Conservation (phyloP, 352 stramenopile genomes). For the Phytophthora macrochlamydospora region DNA sequence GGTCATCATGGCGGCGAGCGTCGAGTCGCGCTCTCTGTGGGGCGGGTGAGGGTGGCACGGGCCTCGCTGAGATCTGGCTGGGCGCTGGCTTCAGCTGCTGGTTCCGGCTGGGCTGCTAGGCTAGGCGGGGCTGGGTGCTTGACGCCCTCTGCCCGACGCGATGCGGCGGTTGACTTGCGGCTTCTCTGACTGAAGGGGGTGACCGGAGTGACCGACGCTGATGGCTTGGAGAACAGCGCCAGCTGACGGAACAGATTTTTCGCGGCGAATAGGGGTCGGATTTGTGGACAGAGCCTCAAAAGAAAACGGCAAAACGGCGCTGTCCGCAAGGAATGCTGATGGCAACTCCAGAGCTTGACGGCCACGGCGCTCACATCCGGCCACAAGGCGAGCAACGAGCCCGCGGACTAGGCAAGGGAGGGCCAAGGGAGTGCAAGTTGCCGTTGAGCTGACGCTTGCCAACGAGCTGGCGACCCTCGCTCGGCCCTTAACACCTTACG, state of each 20-base stretch:
- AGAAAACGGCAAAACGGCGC: not conserved
- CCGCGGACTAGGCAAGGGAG: no score
- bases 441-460: no score
- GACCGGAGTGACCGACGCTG: slow-evolving; percentile 1
- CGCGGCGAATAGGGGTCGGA: not conserved
- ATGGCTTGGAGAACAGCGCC: slow-evolving; percentile 9
- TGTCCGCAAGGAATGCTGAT: no score
- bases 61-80: slow-evolving; percentile 23
- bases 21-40: slow-evolving; percentile 13
- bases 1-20: slow-evolving; percentile 56
- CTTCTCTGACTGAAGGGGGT: not conserved
- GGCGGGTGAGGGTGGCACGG: slow-evolving; percentile 12
- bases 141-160: no score
- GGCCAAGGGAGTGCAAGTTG: no score
- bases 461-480: not conserved
- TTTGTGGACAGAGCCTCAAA: slow-evolving; percentile 1
- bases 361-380: no score
- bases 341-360: not conserved
- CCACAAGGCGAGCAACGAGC: no score
- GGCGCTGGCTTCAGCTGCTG: not conserved
- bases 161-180: no score
- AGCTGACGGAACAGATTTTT: slow-evolving; percentile 45
- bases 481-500: not conserved
- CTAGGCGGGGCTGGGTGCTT: no score
- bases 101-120: not conserved